phyloP scores from a whole-genome alignment of 2,329 filamentous ascomycete species.

The Zymoseptoria crescenta region DNA sequence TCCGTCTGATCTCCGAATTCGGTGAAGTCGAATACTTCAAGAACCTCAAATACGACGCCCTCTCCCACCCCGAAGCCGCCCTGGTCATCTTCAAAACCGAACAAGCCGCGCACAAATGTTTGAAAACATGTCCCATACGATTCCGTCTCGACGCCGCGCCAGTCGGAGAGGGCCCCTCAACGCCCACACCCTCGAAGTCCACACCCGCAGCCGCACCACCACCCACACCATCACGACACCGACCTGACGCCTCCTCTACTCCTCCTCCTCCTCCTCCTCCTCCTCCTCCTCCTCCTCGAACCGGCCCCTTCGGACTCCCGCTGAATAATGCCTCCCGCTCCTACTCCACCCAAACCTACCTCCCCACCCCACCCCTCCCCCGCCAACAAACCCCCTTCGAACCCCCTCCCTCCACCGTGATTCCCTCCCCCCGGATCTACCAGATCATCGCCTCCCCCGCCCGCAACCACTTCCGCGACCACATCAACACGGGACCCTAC shows the following conservation, averaged over 20 bases:
- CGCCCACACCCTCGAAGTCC: neutral
- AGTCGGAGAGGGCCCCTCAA: constrained; percentile 2
- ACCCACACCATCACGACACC: neutral
- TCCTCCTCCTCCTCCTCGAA: too few relatives aligned
- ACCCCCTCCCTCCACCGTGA: constrained; percentile 3
- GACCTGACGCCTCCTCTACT: neutral
- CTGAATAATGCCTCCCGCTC: neutral
- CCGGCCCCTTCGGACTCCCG: neutral
- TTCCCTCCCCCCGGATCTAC: constrained; percentile 28
- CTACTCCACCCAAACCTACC: neutral
- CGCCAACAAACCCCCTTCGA: constrained; percentile 11
- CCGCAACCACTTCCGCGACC: constrained; percentile 34
- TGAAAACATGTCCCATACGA: constrained; percentile 39
- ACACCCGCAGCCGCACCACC: neutral
- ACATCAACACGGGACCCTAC: constrained; percentile 30
- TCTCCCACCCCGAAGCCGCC: constrained; percentile 34
- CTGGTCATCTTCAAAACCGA: constrained; percentile 41
- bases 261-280: too few relatives aligned
- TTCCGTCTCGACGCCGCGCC: constrained; percentile 35
- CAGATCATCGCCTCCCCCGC: constrained; percentile 35
- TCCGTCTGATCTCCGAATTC: constrained; percentile 41
- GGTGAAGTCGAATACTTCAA: constrained; percentile 44
- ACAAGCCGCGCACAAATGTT: constrained; percentile 33
- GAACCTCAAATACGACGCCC: constrained; percentile 41
- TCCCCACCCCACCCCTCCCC: constrained; percentile 8